Evolutionary conservation across 2,329 filamentous ascomycete species (phyloP).

Genomic region (Botryotinia calthae): DNA sequence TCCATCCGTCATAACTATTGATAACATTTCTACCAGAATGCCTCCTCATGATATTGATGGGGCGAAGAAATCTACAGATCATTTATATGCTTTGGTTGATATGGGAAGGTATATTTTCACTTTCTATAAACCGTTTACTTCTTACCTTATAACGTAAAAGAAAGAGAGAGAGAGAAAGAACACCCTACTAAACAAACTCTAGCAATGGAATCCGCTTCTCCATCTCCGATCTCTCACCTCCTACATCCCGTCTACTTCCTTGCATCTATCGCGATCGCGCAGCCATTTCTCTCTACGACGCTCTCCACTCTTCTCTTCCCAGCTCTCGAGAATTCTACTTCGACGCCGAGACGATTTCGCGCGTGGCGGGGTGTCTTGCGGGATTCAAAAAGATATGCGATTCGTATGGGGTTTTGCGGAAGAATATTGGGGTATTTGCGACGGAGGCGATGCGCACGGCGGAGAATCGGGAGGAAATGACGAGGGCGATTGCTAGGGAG

Average conservation of each 20-base stretch:
- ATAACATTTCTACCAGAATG: slow-evolving; percentile 36
- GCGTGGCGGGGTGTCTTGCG: slow-evolving; percentile 64
- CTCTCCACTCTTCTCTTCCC: slow-evolving; percentile 54
- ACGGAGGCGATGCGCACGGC: slow-evolving; percentile 88
- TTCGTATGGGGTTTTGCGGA: slow-evolving; percentile 63
- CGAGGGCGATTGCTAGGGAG: slow-evolving; percentile 58
- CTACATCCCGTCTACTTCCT: slow-evolving; percentile 67
- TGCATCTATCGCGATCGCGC: slow-evolving; percentile 77
- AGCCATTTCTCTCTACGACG: slow-evolving; percentile 84
- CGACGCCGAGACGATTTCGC: slow-evolving; percentile 54
- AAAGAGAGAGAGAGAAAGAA: not conserved
- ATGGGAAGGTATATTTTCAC: slow-evolving; percentile 39
- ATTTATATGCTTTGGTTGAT: slow-evolving; percentile 39
- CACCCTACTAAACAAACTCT: slow-evolving; percentile 20
- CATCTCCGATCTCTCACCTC: slow-evolving; percentile 75
- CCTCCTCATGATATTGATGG: slow-evolving; percentile 27
- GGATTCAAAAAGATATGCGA: slow-evolving; percentile 71
- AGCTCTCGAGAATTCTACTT: slow-evolving; percentile 43
- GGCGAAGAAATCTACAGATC: slow-evolving; percentile 19
- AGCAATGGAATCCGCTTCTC: slow-evolving; percentile 94
- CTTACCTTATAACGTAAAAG: too few relatives aligned
- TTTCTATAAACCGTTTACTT: not conserved
- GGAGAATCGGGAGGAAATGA: slow-evolving; percentile 67
- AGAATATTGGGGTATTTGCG: slow-evolving; percentile 72
- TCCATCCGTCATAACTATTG: slow-evolving; percentile 32